Evolutionary conservation across 2,329 filamentous ascomycete genomes (phyloP).

Genomic region (Ramichloridium luteum): DNA sequence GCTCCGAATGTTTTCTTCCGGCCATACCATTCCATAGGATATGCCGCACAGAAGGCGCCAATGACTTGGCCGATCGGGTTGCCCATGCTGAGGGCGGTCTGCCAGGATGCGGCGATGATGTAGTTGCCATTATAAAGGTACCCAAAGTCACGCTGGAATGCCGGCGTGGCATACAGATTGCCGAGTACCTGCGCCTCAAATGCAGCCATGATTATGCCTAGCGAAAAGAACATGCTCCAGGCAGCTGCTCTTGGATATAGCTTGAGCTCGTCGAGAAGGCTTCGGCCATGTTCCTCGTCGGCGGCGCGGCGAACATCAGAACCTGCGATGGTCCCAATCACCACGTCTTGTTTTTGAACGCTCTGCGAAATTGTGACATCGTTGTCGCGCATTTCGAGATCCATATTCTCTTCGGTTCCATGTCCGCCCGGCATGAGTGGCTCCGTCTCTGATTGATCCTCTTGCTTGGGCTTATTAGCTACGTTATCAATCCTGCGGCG

Average conservation of each 20-base stretch:
- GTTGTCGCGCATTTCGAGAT: no score
- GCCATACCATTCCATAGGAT: constrained; percentile 24
- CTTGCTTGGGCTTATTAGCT: no score
- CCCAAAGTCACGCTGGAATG: constrained; percentile 47
- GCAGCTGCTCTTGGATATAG: constrained; percentile 35
- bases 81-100: constrained; percentile 35
- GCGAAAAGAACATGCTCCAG: constrained; percentile 49
- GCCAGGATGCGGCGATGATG: constrained; percentile 29
- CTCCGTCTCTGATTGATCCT: no score
- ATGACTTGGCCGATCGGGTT: constrained; percentile 44
- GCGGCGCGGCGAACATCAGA: constrained; percentile 17
- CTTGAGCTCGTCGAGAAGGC: constrained; percentile 26
- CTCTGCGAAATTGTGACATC: no score
- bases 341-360: constrained; percentile 16
- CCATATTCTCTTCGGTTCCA: no score
- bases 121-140: constrained; percentile 34
- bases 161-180: constrained; percentile 47
- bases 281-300: constrained; percentile 18
- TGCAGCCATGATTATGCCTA: constrained; percentile 47
- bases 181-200: constrained; percentile 55
- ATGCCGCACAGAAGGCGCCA: constrained; percentile 35
- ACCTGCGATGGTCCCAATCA: constrained; percentile 18
- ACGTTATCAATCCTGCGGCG: no score
- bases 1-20: constrained; percentile 22
- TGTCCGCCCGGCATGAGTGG: no score